Conservation (phyloP, 2,329 filamentous ascomycete species). For the Amauroascus verrucosus region DNA sequence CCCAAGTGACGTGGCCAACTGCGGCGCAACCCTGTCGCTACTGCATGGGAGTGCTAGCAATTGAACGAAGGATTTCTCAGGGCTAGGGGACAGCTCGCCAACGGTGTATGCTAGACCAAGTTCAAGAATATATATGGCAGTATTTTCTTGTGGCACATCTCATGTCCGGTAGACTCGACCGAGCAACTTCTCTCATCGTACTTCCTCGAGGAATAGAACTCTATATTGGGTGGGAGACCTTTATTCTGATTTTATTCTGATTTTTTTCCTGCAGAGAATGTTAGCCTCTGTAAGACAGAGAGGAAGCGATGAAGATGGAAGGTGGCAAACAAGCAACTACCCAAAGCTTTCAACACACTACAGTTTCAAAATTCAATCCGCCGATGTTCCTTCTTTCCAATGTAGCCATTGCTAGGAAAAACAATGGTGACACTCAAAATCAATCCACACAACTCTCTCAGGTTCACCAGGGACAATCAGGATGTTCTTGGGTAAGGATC, state of each 20-base stretch:
- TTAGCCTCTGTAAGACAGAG: not conserved
- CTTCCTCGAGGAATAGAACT: too few relatives aligned
- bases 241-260: too few relatives aligned
- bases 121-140: too few relatives aligned
- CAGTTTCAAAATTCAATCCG: constrained; percentile 11
- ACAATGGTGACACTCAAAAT: constrained; percentile 16
- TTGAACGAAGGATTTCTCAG: too few relatives aligned
- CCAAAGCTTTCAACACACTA: constrained; percentile 11
- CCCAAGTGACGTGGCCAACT: too few relatives aligned
- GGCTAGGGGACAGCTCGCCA: too few relatives aligned
- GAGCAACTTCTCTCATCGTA: too few relatives aligned
- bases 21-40: too few relatives aligned
- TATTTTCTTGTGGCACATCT: too few relatives aligned
- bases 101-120: too few relatives aligned
- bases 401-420: constrained; percentile 5
- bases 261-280: constrained; percentile 1
- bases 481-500: constrained; percentile 14
- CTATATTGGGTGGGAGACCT: not conserved
- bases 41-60: too few relatives aligned
- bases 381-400: constrained; percentile 6
- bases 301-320: not conserved
- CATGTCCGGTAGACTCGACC: too few relatives aligned
- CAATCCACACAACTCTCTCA: constrained; percentile 13
- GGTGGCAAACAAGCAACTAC: not conserved
- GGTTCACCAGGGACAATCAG: constrained; percentile 11